Base-by-base conservation (phyloP, 352 stramenopile species). In the Phytophthora citrophthora region DNA sequence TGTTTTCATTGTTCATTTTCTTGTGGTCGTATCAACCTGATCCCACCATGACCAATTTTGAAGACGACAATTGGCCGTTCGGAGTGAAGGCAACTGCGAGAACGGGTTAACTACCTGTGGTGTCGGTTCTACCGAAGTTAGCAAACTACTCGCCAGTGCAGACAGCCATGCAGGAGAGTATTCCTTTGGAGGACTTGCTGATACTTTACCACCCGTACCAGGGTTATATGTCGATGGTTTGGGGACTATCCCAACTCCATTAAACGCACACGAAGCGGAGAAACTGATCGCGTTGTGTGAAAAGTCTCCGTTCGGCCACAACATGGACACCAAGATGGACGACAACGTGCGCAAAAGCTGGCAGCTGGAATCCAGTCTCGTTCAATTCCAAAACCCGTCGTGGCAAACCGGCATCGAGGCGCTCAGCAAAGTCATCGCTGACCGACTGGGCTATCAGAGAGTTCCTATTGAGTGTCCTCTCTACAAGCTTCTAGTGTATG, bases 401-500 rank as follows among this genome's bases (percentile, higher is more conserved):
- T 71, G 63, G 63, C 41, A 66, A 4, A 6, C 31, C n/a, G 44
- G 54, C 3, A 47, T 71, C 16, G 46, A 58, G 18, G 48, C 51
- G 5, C 18, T 70, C 32, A 54, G 34, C 9, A 26, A 53, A 11
- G 31, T 44, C 6, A 38, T 65, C 13, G 56, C 49, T 9, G 9
- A 40, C 12, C 50, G 51, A 3, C 44, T 72, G 2, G 64, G 57
- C 0, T 72, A 68, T 39, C 44, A 56, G 20, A 51, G 31, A 6
- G 44, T 72, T 20, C 38, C 51, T 13, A 31, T 72, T 8, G 13
- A 58, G 20, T 68, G 64, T 47, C 16, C 36, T 11, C 46, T 61
- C 32, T 82, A 83, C 68, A 86, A 88, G 62, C 20, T 88, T 41
- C 53, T 86, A 23, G 46, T 86, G 29, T 86, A 85, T n/a, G 76